These are phyloP conservation scores for Wickerhamomyces mucosus DNA, from an alignment of 805 yeast species.

Conservation along the genomic window DNA sequence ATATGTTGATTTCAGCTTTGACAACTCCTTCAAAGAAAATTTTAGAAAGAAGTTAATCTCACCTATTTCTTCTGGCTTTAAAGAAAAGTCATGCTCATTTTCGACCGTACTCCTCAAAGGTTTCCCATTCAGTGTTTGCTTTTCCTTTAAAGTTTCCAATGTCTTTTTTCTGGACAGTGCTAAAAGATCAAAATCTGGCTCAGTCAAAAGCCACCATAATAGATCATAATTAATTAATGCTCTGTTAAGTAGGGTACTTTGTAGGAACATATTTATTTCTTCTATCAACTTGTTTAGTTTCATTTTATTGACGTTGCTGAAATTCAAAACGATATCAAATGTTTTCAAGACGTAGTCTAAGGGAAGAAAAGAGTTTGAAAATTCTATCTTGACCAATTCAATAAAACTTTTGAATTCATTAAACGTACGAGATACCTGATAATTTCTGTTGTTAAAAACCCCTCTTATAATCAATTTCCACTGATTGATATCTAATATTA, in stretches of 20 bases:
- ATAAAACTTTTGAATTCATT: constrained; percentile 25
- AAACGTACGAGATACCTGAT: constrained; percentile 20
- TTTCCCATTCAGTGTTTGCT: too few species aligned
- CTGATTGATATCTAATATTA: constrained; percentile 22
- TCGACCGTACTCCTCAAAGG: too few species aligned
- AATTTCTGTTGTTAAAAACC: constrained; percentile 3
- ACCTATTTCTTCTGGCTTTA: constrained; percentile 28
- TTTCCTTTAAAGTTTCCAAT: constrained; percentile 17
- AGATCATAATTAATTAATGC: constrained; percentile 26
- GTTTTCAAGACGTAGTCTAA: constrained; percentile 14
- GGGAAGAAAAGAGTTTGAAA: constrained; percentile 26
- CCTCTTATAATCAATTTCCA: constrained; percentile 23
- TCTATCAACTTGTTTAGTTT: constrained; percentile 38
- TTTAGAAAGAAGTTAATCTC: constrained; percentile 41
- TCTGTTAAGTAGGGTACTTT: constrained; percentile 31
- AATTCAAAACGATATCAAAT: constrained; percentile 14
- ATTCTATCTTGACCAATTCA: constrained; percentile 26
- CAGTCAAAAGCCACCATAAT: constrained; percentile 33
- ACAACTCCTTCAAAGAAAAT: constrained; percentile 36
- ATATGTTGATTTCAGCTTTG: constrained; percentile 20
- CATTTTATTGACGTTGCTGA: constrained; percentile 30
- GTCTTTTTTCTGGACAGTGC: constrained; percentile 26
- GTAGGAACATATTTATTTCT: constrained; percentile 38
- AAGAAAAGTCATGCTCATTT: constrained; percentile 8
- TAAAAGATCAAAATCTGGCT: constrained; percentile 22